Percentiles rank a stretch among this genome's conserved stretches.
Conservation (phyloP, 2,329 filamentous ascomycete genomes). For the Colletotrichum aenigma region DNA sequence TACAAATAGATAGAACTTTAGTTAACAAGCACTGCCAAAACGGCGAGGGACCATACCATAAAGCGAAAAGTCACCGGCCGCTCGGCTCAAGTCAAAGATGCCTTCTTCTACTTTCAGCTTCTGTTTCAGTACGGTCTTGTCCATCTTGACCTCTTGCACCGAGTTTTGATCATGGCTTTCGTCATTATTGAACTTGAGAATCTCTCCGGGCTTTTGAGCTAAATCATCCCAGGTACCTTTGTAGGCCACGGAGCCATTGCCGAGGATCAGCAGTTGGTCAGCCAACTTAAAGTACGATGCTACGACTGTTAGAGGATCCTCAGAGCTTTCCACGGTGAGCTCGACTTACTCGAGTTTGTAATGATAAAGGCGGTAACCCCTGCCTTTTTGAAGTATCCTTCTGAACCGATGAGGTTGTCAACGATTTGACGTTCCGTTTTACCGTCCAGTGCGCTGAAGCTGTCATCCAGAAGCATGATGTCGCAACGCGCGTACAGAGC, state of each 20-base stretch:
- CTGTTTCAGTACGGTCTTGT: neutral
- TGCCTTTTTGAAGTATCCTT: conserved; percentile 21
- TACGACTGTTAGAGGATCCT: neutral
- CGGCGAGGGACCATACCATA: neutral
- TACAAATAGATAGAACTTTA: neutral
- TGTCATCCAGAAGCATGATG: conserved; percentile 8
- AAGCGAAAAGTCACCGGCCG: neutral
- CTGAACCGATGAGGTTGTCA: conserved; percentile 16
- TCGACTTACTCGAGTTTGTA: neutral
- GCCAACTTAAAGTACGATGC: neutral
- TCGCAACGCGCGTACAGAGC: neutral
- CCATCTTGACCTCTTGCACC: neutral
- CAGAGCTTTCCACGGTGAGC: neutral
- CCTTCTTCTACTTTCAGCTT: neutral
- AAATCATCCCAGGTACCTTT: neutral
- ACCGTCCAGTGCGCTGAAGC: conserved; percentile 14
- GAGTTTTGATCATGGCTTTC: neutral
- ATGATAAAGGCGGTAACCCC: conserved; percentile 19
- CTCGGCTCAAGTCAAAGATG: neutral
- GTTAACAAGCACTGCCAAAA: rapidly evolving
- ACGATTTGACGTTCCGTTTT: conserved; percentile 18
- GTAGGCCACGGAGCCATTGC: neutral
- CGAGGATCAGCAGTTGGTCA: neutral
- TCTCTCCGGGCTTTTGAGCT: neutral
- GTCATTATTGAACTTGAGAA: neutral